These are phyloP conservation scores for Iberis pinnata DNA, from an alignment of 345 rosid genomes.

Conservation along the genomic window DNA sequence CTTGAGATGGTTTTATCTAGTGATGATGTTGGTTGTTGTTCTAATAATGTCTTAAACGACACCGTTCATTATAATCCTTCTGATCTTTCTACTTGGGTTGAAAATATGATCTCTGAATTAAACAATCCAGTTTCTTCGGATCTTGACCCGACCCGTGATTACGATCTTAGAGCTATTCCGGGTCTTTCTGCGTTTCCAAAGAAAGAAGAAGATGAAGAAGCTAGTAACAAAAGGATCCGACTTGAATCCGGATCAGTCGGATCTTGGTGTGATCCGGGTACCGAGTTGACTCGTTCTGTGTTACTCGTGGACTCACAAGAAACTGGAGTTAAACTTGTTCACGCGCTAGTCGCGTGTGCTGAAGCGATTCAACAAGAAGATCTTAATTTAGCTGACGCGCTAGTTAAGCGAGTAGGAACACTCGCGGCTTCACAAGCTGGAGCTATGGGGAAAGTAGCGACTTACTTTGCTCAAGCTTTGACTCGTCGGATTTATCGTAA, in stretches of 20 bases:
- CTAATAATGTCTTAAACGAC: slow-evolving; percentile 44
- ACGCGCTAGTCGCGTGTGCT: slow-evolving; percentile 61
- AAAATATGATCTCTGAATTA: slow-evolving; percentile 57
- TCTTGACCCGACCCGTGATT: slow-evolving; percentile 26
- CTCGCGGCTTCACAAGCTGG: slow-evolving; percentile 36
- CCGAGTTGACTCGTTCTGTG: slow-evolving; percentile 45
- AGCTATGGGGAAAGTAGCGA: slow-evolving; percentile 65
- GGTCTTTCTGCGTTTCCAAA: slow-evolving; percentile 48
- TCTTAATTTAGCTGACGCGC: slow-evolving; percentile 43
- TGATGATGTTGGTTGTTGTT: slow-evolving; percentile 61
- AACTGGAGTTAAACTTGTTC: slow-evolving; percentile 65
- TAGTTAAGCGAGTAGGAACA: slow-evolving; percentile 50
- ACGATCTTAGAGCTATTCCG: slow-evolving; percentile 69
- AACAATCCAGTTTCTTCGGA: slow-evolving; percentile 32
- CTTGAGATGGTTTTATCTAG: slow-evolving; percentile 68
- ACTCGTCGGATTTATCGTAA: slow-evolving; percentile 37
- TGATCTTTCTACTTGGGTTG: slow-evolving; percentile 60
- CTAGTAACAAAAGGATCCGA: slow-evolving; percentile 36
- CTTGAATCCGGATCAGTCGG: slow-evolving; percentile 27
- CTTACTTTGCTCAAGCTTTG: slow-evolving; percentile 60
- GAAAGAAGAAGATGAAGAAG: slow-evolving; percentile 8
- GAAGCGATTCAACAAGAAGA: slow-evolving; percentile 63
- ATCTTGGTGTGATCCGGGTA: background rate
- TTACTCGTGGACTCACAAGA: slow-evolving; percentile 74
- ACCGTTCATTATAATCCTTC: slow-evolving; percentile 75